Conservation (phyloP, 768 basidiomycete genomes). For the Tulasnella calospora region DNA sequence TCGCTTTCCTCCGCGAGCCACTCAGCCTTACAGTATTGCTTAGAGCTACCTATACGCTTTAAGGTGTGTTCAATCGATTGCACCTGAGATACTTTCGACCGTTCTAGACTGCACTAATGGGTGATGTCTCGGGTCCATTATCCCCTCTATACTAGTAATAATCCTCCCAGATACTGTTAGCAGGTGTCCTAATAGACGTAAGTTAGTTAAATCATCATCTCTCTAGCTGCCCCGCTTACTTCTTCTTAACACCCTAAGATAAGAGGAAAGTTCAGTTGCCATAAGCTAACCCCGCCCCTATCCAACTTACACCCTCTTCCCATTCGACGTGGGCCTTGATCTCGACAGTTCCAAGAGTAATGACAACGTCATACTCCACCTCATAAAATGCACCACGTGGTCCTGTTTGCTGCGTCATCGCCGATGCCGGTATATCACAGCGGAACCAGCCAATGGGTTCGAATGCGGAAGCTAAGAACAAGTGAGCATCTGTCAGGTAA, state of each 20-base stretch:
- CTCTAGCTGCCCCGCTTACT: neutral
- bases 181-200: neutral
- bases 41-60: too few relatives aligned
- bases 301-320: neutral
- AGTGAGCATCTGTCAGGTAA: neutral
- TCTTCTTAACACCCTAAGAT: neutral
- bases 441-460: neutral
- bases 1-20: too few relatives aligned
- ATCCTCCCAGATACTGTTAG: neutral
- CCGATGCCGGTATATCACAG: neutral
- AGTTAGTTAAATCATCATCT: neutral
- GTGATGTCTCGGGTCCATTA: neutral
- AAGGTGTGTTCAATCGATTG: too few relatives aligned
- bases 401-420: neutral
- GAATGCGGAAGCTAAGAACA: neutral
- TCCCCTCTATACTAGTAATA: neutral
- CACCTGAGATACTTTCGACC: too few relatives aligned
- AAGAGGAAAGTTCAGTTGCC: neutral
- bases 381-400: neutral
- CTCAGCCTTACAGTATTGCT: too few relatives aligned
- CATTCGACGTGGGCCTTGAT: constrained; percentile 4
- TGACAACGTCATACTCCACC: neutral
- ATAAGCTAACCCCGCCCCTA: neutral
- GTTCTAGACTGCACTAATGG: too few relatives aligned
- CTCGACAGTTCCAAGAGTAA: neutral